phyloP scores from a whole-genome alignment of 1,284 basidiomycete species.

The Cryptococcus floricola region DNA sequence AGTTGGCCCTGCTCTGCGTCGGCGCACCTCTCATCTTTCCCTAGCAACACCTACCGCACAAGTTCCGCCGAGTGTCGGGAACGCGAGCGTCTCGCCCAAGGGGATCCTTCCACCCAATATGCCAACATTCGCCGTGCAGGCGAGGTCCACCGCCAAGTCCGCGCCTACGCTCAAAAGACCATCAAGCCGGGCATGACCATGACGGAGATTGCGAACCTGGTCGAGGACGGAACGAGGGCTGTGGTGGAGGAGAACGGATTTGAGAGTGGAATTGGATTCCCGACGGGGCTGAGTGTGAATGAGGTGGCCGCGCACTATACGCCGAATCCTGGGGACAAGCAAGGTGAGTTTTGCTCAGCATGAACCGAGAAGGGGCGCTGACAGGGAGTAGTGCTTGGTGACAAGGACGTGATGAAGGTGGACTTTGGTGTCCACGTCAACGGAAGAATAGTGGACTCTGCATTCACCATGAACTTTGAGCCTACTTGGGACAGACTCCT shows the following conservation, averaged over 20 bases:
- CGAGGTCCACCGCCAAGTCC: slow-evolving; percentile 94
- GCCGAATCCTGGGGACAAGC: slow-evolving; percentile 91
- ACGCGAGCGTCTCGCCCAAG: slow-evolving; percentile 68
- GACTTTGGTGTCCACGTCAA: slow-evolving; percentile 97
- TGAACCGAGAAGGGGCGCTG: slow-evolving; percentile 31
- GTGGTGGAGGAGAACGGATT: slow-evolving; percentile 88
- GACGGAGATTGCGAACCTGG: slow-evolving; percentile 89
- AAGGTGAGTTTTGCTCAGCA: slow-evolving; percentile 54
- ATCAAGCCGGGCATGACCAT: slow-evolving; percentile 93
- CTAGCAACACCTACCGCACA: slow-evolving; percentile 76
- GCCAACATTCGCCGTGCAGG: slow-evolving; percentile 84
- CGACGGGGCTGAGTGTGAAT: slow-evolving; percentile 93
- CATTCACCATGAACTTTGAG: slow-evolving; percentile 88
- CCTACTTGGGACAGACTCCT: slow-evolving; percentile 85
- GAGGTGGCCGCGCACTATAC: slow-evolving; percentile 96
- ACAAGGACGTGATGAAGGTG: slow-evolving; percentile 89
- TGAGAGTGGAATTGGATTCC: slow-evolving; percentile 79
- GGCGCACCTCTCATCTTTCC: slow-evolving; percentile 3
- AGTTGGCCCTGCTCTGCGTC: slow-evolving; percentile 15
- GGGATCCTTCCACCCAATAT: slow-evolving; percentile 79
- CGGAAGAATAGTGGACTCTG: slow-evolving; percentile 90
- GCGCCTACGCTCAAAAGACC: slow-evolving; percentile 69
- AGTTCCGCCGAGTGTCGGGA: slow-evolving; percentile 89
- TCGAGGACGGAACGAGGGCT: slow-evolving; percentile 86
- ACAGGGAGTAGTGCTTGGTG: slow-evolving; percentile 59